Conservation (phyloP, 495 filamentous ascomycete species). For the Aspergillus kassunensis region DNA sequence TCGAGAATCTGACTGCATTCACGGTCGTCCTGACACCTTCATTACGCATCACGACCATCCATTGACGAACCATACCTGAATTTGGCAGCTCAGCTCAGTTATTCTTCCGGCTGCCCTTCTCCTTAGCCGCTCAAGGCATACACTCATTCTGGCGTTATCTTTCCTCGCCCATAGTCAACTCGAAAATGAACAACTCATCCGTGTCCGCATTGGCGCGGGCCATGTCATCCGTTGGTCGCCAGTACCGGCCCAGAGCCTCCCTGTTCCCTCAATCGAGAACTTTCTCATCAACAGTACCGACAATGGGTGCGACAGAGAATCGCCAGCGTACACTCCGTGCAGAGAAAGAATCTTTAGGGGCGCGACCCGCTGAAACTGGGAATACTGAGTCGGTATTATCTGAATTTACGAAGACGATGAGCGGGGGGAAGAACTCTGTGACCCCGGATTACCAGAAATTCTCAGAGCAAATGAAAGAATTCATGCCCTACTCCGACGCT, state of each 20-base stretch:
- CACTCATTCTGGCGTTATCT: background rate
- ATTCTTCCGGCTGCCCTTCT: background rate
- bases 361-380: constrained; percentile 11
- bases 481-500: constrained; percentile 39
- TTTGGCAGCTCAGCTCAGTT: too few species aligned
- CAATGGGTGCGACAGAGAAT: constrained; percentile 1
- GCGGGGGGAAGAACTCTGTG: constrained; percentile 22
- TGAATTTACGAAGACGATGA: constrained; percentile 34
- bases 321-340: too few species aligned
- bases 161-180: constrained; percentile 6
- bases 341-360: constrained; percentile 33
- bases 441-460: constrained; percentile 30
- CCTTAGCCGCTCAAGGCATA: background rate
- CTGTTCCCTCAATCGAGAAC: constrained; percentile 19
- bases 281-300: constrained; percentile 28
- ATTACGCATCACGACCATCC: background rate
- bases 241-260: constrained; percentile 21
- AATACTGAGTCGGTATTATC: constrained; percentile 26
- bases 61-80: background rate
- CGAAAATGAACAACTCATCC: constrained; percentile 38
- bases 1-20: background rate
- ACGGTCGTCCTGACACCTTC: background rate
- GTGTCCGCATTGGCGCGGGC: constrained; percentile 31
- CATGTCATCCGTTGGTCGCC: constrained; percentile 33
- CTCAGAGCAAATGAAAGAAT: constrained; percentile 37